Conservation (phyloP, 441 rosid genomes). For the Syzygium malaccense region DNA sequence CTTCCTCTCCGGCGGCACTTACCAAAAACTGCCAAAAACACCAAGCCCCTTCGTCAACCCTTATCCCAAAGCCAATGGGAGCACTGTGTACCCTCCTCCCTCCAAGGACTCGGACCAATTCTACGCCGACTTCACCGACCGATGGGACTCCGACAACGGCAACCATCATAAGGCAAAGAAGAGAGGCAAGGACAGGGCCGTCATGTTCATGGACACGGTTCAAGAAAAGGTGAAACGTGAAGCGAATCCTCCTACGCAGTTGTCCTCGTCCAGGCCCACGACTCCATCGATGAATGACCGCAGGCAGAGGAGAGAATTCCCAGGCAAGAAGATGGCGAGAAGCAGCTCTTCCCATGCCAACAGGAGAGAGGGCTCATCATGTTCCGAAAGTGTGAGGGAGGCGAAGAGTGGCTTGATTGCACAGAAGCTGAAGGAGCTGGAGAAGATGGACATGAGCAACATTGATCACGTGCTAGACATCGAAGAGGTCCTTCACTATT, state of each 20-base stretch:
- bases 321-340: background rate
- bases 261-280: background rate
- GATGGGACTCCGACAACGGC: constrained; percentile 15
- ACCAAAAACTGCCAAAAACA: constrained; percentile 61
- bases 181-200: constrained; percentile 4
- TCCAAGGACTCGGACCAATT: constrained; percentile 27
- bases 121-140: constrained; percentile 21
- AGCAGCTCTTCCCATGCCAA: background rate
- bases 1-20: constrained; percentile 35
- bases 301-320: background rate
- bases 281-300: constrained; percentile 1
- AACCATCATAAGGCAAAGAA: background rate
- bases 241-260: constrained; percentile 16
- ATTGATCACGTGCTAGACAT: constrained; percentile 64
- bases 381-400: constrained; percentile 5
- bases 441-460: constrained; percentile 50
- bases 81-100: constrained; percentile 1
- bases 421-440: constrained; percentile 60
- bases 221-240: background rate
- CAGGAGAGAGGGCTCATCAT: background rate
- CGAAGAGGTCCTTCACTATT: constrained; percentile 67
- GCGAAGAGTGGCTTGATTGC: constrained; percentile 24
- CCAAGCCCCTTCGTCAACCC: constrained; percentile 15
- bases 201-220: background rate
- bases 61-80: background rate